Evolutionary conservation across 371 early-diverging fungal species (phyloP), one percentile per base, ranked within the genome.

Genomic region (Amoeboaphelidium protococcarum): DNA sequence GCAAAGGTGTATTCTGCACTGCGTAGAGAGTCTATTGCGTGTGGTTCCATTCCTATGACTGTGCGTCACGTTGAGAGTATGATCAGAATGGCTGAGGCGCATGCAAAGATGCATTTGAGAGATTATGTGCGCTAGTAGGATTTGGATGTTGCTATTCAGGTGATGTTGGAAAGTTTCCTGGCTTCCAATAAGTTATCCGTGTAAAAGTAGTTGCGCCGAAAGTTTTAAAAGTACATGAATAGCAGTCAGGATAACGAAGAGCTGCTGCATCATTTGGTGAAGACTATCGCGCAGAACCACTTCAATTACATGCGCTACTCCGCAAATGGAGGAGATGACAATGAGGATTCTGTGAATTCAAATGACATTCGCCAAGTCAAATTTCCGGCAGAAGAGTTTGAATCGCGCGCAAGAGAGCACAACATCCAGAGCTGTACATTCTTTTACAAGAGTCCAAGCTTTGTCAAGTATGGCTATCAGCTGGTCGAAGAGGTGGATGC

Each of bases 61-160:
- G 97, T 95, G 6, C 85, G 99, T 61, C 91, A 95, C 66, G 65
- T 98, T 47, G 99, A 99, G 63, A 82, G 89, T 10, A 95, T 98
- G 71, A 74, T 98, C 24, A 78, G 99, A 40, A 78, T 99, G 64
- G 70, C 88, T 13, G 98, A 99, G 64, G 91, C 97, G 1, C 79
- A 89, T 56, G 98, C 98, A 20, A 78, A 80, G 52, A 95, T 98
- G 90, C 91, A 96, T 55, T 67, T 99, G 42, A 79, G 96, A 43
- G 85, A 86, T 51, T 71, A 72, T 50, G 98, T 98, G 2, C 73
- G 79, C 26, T 64, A 73, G 23, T 85, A 82, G 53, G 99, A 99
- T 64, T 72, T 97, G 10, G 92, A 99, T 57, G 68, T 82, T 54
- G 97, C 98, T 2, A 96, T 97, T 54, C 67, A 74, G 22, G 82